Evolutionary conservation across 805 yeast genomes (phyloP).

Genomic region (Clavispora vitiphila): DNA sequence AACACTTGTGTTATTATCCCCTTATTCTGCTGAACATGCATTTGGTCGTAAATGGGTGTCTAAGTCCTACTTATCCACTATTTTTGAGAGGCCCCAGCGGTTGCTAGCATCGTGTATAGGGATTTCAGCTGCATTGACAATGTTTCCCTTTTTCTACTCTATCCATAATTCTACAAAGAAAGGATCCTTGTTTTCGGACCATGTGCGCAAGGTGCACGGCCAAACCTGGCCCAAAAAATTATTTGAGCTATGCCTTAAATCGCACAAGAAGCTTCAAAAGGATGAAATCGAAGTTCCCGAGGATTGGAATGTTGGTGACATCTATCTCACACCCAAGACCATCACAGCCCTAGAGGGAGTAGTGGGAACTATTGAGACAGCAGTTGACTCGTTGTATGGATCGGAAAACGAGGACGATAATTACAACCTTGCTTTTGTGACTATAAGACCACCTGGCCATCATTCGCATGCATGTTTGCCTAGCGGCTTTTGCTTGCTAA

Average conservation of each 20-base stretch:
- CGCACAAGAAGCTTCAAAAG: constrained; percentile 48
- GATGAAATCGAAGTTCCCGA: constrained; percentile 71
- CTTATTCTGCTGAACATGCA: constrained; percentile 64
- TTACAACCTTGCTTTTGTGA: constrained; percentile 52
- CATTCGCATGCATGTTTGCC: constrained; percentile 83
- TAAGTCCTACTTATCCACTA: constrained; percentile 57
- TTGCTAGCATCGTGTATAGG: constrained; percentile 75
- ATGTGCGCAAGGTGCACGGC: constrained; percentile 70
- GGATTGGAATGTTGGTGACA: constrained; percentile 80
- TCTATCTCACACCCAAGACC: constrained; percentile 63
- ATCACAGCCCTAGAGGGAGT: constrained; percentile 71
- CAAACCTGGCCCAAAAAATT: constrained; percentile 63
- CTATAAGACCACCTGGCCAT: constrained; percentile 81
- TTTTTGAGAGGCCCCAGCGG: constrained; percentile 81
- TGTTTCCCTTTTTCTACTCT: constrained; percentile 57
- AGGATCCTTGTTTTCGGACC: constrained; percentile 49
- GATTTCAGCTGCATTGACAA: constrained; percentile 65
- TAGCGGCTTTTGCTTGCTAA: constrained; percentile 76
- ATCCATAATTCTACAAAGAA: constrained; percentile 43
- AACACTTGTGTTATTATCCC: constrained; percentile 61
- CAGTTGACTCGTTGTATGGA: constrained; percentile 46
- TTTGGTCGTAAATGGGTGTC: constrained; percentile 77
- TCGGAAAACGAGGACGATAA: constrained; percentile 15
- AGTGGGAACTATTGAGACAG: constrained; percentile 69
- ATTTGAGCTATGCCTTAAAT: constrained; percentile 51